Evolutionary conservation across 73 alveolate species (phyloP).

Genomic region (Stentor roeselii): DNA sequence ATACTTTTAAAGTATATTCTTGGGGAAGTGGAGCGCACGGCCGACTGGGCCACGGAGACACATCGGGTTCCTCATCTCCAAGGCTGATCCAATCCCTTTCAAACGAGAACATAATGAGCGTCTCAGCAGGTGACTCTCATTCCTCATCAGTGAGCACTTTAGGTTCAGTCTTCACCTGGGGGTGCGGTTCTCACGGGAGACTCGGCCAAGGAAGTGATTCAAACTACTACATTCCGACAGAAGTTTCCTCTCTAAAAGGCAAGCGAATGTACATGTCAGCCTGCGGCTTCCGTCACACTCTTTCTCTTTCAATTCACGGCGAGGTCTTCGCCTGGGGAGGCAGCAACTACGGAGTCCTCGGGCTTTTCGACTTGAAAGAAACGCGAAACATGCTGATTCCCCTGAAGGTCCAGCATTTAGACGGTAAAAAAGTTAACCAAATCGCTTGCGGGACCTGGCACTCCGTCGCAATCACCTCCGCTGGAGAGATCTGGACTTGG

Average conservation of each 20-base stretch:
- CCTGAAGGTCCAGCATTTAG: slow-evolving; percentile 29
- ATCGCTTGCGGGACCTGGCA: slow-evolving; percentile 92
- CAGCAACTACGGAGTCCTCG: slow-evolving; percentile 54
- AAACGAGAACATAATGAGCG: slow-evolving; percentile 31
- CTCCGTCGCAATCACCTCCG: slow-evolving; percentile 73
- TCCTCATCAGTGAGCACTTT: slow-evolving; percentile 36
- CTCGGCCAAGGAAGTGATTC: slow-evolving; percentile 46
- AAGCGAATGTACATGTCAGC: slow-evolving; percentile 74
- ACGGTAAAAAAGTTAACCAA: slow-evolving; percentile 61
- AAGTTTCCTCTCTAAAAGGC: slow-evolving; percentile 68
- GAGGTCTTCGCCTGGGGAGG: slow-evolving; percentile 85
- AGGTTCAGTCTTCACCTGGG: slow-evolving; percentile 53
- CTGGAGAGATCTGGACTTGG: slow-evolving; percentile 85
- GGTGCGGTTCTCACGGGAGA: slow-evolving; percentile 47
- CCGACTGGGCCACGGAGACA: slow-evolving; percentile 45
- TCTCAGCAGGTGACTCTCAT: slow-evolving; percentile 42
- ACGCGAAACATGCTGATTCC: slow-evolving; percentile 36
- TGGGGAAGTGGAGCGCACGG: slow-evolving; percentile 64
- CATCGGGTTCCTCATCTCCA: not conserved
- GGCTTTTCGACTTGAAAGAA: slow-evolving; percentile 65
- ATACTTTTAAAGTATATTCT: slow-evolving; percentile 41
- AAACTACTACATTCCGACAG: slow-evolving; percentile 64
- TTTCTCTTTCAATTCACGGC: slow-evolving; percentile 72
- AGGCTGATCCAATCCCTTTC: not conserved
- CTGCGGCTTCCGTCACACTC: slow-evolving; percentile 85